Base-by-base conservation (phyloP, 805 yeast genomes). In the Lachancea lanzarotensis region DNA sequence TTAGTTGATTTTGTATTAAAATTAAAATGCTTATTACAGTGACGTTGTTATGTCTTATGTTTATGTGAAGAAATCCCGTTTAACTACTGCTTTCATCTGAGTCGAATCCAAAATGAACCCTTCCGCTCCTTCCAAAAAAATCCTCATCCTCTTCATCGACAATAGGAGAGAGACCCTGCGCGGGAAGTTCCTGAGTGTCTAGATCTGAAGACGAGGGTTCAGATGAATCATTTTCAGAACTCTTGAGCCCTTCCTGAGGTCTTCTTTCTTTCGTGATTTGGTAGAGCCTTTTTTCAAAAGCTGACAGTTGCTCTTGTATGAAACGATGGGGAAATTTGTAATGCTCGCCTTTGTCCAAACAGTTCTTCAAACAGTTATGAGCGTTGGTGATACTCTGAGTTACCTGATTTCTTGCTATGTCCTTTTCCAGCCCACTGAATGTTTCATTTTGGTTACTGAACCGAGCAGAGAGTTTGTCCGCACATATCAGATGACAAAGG, bases 401-500 rank as follows among this genome's bases (percentile, higher is more conserved):
- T 1, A 57, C 55, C 36, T 55, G 56, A 33, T 47, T 55, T 13
- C 53, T 52, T 3, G 54, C 51, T 27, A 54, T 57, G 40, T 55
- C 57, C 33, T 49, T 47, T 1, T 49, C 46, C 10, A 55, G 45
- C 11, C 54, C 55, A 18, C 36, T 42, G 19, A 43, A 38, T 12
- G 19, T 35, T 3, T 27, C 35, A 26, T 35, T n/a, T 18, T 32
- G 32, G n/a, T 35, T 31, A 34, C 47, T 45, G 36, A 54, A 51
- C 17, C 45, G 49, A 8, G 27, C 29, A 2, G 61, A 54, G 16
- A 60, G 45, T 2, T 46, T 38, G 40, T 58, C 60, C 6, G 63
- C 65, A 34, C 51, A 54, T 0, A 57, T 50, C 38, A 60, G 30
- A 48, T 61, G 62, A 22, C 61, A 53, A 19, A 56, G 40, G 3